Evolutionary conservation across 192 early-diverging fungal species (phyloP).

Genomic region (Cetraspora pellucida): DNA sequence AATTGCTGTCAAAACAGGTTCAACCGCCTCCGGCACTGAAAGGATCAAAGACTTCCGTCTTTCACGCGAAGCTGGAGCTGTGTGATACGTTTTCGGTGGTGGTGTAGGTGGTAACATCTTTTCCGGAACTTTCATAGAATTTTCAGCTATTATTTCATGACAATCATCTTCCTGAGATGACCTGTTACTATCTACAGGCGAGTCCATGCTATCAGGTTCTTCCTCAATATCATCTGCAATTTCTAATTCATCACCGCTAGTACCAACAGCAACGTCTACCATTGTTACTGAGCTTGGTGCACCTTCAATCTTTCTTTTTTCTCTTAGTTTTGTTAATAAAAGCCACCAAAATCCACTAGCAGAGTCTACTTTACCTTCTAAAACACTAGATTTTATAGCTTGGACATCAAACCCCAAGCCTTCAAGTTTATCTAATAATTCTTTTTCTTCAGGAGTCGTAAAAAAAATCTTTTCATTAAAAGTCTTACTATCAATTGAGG

Average conservation of each 20-base stretch:
- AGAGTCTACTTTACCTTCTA: conserved; percentile 32
- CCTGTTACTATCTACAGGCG: neutral
- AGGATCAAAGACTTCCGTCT: conserved; percentile 31
- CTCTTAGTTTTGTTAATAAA: conserved; percentile 27
- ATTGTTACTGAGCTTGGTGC: neutral
- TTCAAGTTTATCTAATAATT: conserved; percentile 35
- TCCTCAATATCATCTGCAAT: conserved; percentile 18
- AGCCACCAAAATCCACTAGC: conserved; percentile 35
- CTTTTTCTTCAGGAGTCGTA: conserved; percentile 29
- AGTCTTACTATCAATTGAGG: conserved; percentile 33
- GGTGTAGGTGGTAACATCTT: conserved; percentile 14
- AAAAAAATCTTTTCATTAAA: conserved; percentile 34
- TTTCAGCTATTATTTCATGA: neutral
- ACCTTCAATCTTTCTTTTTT: conserved; percentile 20
- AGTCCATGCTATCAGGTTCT: conserved; percentile 11
- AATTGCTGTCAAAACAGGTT: conserved; percentile 32
- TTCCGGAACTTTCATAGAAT: neutral
- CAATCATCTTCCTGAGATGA: neutral
- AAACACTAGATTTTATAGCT: conserved; percentile 32
- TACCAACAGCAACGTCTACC: conserved; percentile 34
- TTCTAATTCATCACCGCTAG: conserved; percentile 15
- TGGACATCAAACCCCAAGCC: conserved; percentile 20
- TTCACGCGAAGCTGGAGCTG: conserved; percentile 24
- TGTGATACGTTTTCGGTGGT: conserved; percentile 32
- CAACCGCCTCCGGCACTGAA: conserved; percentile 24